A percentile compares a stretch with the other conserved stretches of the same genome.
These are phyloP conservation scores for Serpula lacrymans DNA, from an alignment of 768 basidiomycete genomes.

Conservation along the genomic window DNA sequence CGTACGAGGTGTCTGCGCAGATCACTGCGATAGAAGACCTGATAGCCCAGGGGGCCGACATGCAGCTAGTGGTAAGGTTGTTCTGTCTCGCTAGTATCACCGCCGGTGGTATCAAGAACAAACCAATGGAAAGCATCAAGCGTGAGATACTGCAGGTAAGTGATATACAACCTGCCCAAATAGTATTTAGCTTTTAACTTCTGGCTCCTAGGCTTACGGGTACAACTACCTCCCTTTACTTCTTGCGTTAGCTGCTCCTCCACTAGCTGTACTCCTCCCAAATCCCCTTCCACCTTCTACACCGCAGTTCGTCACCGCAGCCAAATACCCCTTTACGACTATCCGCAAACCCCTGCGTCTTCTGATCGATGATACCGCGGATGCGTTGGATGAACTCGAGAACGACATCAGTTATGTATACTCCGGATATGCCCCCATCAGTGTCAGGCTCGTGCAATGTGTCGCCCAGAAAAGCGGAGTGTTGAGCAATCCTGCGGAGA, in stretches of 20 bases:
- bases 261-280: conserved; percentile 65
- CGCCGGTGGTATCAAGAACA: conserved; percentile 81
- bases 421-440: conserved; percentile 95
- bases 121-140: conserved; percentile 83
- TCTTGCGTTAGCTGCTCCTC: conserved; percentile 58
- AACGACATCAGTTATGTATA: conserved; percentile 96
- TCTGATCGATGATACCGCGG: conserved; percentile 84
- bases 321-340: conserved; percentile 67
- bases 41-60: conserved; percentile 81
- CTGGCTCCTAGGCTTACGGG: conserved; percentile 64
- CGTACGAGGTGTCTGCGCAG: conserved; percentile 80
- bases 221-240: conserved; percentile 69
- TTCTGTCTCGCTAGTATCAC: conserved; percentile 86
- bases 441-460: conserved; percentile 88
- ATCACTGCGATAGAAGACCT: conserved; percentile 87
- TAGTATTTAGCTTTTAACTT: conserved; percentile 37
- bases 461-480: conserved; percentile 89
- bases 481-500: conserved; percentile 73
- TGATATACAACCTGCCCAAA: conserved; percentile 7
- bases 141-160: conserved; percentile 83
- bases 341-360: conserved; percentile 85
- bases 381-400: conserved; percentile 76
- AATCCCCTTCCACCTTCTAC: conserved; percentile 61
- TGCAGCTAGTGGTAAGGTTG: conserved; percentile 74
- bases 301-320: conserved; percentile 33